A percentile compares a stretch with the other conserved stretches of the same genome.
Conservation (phyloP, 129 eudicot species). For the Oenanthe sinensis region DNA sequence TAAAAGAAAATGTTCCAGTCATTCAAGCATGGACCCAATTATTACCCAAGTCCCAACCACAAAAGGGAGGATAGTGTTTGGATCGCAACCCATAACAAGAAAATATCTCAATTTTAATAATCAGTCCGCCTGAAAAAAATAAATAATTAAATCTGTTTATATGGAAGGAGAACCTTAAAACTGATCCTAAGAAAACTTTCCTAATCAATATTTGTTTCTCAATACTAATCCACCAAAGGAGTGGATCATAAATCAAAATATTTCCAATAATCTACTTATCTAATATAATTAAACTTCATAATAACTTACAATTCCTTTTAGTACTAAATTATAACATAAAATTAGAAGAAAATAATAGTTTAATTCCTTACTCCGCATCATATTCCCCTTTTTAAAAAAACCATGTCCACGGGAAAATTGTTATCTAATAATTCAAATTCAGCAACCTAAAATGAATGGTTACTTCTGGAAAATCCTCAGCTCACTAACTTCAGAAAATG, state of each 20-base stretch:
- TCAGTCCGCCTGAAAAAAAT: background rate
- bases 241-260: background rate
- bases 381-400: background rate
- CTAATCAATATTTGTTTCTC: background rate
- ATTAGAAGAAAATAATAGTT: no score
- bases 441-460: background rate
- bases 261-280: background rate
- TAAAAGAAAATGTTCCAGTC: background rate
- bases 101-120: background rate
- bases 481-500: background rate
- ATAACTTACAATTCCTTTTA: background rate
- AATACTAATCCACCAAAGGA: background rate
- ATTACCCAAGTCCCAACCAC: background rate
- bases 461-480: background rate
- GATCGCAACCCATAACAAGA: background rate
- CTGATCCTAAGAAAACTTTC: background rate
- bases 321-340: background rate
- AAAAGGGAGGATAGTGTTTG: background rate
- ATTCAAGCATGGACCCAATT: background rate
- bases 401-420: background rate
- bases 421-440: background rate
- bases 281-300: background rate
- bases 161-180: background rate
- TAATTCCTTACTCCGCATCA: background rate
- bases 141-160: background rate